These are phyloP conservation scores for Dendrobium catenatum DNA, from an alignment of 106 monocot species.

Conservation along the genomic window DNA sequence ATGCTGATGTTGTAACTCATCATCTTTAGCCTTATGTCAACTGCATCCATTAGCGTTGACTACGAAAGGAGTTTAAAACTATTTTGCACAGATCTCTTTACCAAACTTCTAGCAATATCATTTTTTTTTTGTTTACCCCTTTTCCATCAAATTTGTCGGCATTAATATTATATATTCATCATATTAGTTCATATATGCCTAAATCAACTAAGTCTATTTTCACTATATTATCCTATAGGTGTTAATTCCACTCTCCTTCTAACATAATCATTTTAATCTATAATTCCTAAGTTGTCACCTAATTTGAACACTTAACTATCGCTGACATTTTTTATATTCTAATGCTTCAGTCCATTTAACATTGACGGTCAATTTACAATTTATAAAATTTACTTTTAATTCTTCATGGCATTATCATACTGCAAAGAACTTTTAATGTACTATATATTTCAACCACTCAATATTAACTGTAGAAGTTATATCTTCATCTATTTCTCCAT, in stretches of 20 bases:
- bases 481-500: background rate
- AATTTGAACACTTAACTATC: background rate
- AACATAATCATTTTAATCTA: too few species aligned
- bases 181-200: background rate
- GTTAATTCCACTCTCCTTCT: background rate
- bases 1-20: background rate
- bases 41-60: background rate
- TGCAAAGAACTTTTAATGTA: background rate
- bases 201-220: background rate
- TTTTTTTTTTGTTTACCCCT: background rate
- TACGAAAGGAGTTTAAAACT: background rate
- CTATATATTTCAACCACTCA: background rate
- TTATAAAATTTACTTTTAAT: background rate
- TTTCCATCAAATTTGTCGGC: background rate
- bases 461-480: background rate
- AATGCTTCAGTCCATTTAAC: background rate
- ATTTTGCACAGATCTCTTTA: background rate
- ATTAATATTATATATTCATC: background rate
- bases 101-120: background rate
- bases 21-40: background rate
- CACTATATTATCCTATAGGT: background rate
- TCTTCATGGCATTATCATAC: background rate
- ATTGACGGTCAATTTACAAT: background rate
- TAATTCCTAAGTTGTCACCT: too few species aligned
- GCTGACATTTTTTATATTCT: background rate